These are phyloP conservation scores for Penicillium maclennaniae DNA, from an alignment of 495 filamentous ascomycete genomes.

Conservation along the genomic window DNA sequence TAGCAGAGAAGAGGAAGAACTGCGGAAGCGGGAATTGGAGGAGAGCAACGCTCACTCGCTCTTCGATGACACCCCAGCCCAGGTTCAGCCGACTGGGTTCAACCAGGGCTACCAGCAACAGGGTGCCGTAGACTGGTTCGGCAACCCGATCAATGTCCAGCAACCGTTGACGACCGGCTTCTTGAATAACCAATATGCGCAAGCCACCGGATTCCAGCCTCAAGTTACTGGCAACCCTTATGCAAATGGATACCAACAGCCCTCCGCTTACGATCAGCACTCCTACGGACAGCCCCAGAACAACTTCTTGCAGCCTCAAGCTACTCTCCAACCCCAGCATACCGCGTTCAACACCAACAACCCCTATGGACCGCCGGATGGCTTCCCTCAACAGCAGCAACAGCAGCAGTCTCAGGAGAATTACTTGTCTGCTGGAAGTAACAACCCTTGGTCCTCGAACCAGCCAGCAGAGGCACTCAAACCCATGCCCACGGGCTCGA, in stretches of 20 bases:
- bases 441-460: slow-evolving; percentile 67
- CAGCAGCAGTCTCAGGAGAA: slow-evolving; percentile 55
- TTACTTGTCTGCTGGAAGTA: slow-evolving; percentile 65
- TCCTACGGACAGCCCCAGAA: slow-evolving; percentile 48
- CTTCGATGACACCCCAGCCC: slow-evolving; percentile 77
- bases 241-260: slow-evolving; percentile 62
- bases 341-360: slow-evolving; percentile 68
- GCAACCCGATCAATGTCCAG: slow-evolving; percentile 79
- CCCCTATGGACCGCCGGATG: slow-evolving; percentile 56
- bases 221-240: slow-evolving; percentile 69
- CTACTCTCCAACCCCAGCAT: slow-evolving; percentile 62
- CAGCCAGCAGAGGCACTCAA: slow-evolving; percentile 44
- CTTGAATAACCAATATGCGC: slow-evolving; percentile 79
- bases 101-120: slow-evolving; percentile 98
- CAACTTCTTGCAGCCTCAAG: slow-evolving; percentile 50
- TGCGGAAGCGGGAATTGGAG: slow-evolving; percentile 83
- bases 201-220: slow-evolving; percentile 59
- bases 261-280: slow-evolving; percentile 58
- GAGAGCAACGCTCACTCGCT: slow-evolving; percentile 80
- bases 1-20: slow-evolving; percentile 90
- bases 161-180: slow-evolving; percentile 78
- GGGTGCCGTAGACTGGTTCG: slow-evolving; percentile 90
- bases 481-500: slow-evolving; percentile 76
- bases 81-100: slow-evolving; percentile 77
- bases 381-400: slow-evolving; percentile 44